These are phyloP conservation scores for Trichosanthes truncata DNA, from an alignment of 306 rosid species.

Conservation along the genomic window DNA sequence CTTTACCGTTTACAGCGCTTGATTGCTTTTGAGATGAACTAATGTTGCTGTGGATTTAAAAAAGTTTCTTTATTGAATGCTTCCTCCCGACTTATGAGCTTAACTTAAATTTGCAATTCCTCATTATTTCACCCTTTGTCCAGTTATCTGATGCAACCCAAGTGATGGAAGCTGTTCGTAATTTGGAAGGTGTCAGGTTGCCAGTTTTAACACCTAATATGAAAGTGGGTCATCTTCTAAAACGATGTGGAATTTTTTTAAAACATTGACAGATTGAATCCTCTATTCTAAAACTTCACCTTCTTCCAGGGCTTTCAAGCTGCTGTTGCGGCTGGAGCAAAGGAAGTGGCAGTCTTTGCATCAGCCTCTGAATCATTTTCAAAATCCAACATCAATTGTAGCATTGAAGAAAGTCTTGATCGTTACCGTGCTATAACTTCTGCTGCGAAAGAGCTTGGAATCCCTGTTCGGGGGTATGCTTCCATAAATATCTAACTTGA, in stretches of 20 bases:
- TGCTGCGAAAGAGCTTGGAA: conserved; percentile 66
- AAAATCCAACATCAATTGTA: conserved; percentile 78
- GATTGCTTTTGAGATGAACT: not conserved
- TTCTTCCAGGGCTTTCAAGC: conserved; percentile 70
- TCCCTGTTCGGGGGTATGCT: conserved; percentile 84
- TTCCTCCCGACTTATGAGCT: not conserved
- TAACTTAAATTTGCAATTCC: not conserved
- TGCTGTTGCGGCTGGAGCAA: conserved; percentile 82
- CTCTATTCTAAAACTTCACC: conserved; percentile 14
- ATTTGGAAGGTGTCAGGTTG: conserved; percentile 48
- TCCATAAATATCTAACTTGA: not conserved
- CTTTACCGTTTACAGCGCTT: not conserved
- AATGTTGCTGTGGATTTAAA: not conserved
- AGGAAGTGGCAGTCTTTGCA: conserved; percentile 79
- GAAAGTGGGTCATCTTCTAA: conserved; percentile 33
- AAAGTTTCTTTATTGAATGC: not conserved
- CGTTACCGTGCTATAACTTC: conserved; percentile 57
- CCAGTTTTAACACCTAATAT: conserved; percentile 87
- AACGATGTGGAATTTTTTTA: not conserved
- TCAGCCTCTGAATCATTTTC: conserved; percentile 93
- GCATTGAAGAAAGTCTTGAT: conserved; percentile 68
- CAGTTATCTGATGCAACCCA: conserved; percentile 84
- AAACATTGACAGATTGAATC: not conserved
- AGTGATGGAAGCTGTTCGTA: conserved; percentile 61
- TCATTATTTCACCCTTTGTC: not conserved